A percentile compares a stretch with the other conserved stretches of the same genome.
phyloP scores from a whole-genome alignment of 176 grass and related monocot species.

The Rhynchospora pubera region DNA sequence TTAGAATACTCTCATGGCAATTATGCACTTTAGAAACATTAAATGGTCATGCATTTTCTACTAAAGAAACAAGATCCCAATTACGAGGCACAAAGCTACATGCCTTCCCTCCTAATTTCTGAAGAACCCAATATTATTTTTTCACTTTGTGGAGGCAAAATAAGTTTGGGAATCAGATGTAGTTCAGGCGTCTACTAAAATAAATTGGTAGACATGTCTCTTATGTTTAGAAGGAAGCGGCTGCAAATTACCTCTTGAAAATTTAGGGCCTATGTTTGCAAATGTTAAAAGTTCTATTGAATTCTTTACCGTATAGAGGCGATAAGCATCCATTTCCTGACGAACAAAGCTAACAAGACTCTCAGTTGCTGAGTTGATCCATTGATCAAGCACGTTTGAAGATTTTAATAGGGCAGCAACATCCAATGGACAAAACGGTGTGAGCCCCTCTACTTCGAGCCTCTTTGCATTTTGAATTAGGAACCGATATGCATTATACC shows the following conservation, averaged over 20 bases:
- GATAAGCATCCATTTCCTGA: slow-evolving; percentile 97
- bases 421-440: slow-evolving; percentile 64
- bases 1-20: slow-evolving; percentile 17
- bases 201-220: slow-evolving; percentile 21
- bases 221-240: not conserved
- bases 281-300: not conserved
- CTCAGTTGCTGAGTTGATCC: slow-evolving; percentile 96
- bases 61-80: not conserved
- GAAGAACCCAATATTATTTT: not conserved
- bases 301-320: slow-evolving; percentile 69
- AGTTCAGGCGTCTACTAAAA: not conserved
- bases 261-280: not conserved
- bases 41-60: not conserved
- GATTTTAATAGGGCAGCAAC: slow-evolving; percentile 53
- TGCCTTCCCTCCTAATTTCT: not conserved
- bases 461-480: slow-evolving; percentile 98
- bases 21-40: not conserved
- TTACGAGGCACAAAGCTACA: not conserved
- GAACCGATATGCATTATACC: slow-evolving; percentile 99
- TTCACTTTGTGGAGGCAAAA: not conserved
- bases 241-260: not conserved
- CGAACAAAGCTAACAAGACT: slow-evolving; percentile 91
- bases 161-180: not conserved
- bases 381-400: slow-evolving; percentile 93
- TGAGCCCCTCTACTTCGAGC: slow-evolving; percentile 74